Evolutionary conservation across 2,329 filamentous ascomycete genomes (phyloP).

Genomic region (Chrysoporthe puriensis): DNA sequence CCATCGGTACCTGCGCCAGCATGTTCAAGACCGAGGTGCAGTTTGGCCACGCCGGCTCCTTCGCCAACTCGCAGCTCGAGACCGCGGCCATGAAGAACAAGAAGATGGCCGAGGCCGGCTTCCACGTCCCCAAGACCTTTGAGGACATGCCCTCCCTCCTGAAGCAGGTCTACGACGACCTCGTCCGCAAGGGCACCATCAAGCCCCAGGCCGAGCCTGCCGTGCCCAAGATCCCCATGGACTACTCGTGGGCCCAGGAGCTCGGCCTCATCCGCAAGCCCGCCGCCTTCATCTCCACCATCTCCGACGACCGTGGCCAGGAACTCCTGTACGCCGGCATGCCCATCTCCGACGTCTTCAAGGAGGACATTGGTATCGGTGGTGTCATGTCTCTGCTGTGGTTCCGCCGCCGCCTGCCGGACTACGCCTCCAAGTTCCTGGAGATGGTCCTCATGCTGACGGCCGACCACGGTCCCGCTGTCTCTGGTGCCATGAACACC

Average conservation of each 20-base stretch:
- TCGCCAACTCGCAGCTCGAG: conserved; percentile 99
- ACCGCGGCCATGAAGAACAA: conserved; percentile 97
- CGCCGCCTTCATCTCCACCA: conserved; percentile 99
- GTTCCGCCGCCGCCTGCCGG: conserved; percentile 97
- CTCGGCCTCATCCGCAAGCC: conserved; percentile 99
- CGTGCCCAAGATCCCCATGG: conserved; percentile 98
- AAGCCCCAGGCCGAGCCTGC: conserved; percentile 85
- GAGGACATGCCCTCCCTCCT: conserved; percentile 87
- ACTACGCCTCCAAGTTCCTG: conserved; percentile 97
- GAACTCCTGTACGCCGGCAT: conserved; percentile 98
- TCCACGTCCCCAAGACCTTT: conserved; percentile 93
- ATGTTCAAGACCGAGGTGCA: conserved; percentile 99
- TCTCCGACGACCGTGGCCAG: conserved; percentile 99
- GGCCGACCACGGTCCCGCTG: conserved; percentile 96
- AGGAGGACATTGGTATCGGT: conserved; percentile 97
- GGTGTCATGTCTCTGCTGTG: conserved; percentile 99
- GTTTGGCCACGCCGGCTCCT: conserved; percentile 97
- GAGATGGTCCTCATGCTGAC: conserved; percentile 99
- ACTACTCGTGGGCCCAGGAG: conserved; percentile 99
- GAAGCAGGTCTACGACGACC: conserved; percentile 81
- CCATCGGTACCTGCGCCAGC: conserved; percentile 97
- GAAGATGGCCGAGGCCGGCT: conserved; percentile 91
- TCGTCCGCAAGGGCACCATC: conserved; percentile 84
- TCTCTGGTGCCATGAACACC: conserved; percentile 99
- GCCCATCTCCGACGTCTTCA: conserved; percentile 99